Conservation (phyloP, 805 yeast species). For the Osmozyma mogii region DNA sequence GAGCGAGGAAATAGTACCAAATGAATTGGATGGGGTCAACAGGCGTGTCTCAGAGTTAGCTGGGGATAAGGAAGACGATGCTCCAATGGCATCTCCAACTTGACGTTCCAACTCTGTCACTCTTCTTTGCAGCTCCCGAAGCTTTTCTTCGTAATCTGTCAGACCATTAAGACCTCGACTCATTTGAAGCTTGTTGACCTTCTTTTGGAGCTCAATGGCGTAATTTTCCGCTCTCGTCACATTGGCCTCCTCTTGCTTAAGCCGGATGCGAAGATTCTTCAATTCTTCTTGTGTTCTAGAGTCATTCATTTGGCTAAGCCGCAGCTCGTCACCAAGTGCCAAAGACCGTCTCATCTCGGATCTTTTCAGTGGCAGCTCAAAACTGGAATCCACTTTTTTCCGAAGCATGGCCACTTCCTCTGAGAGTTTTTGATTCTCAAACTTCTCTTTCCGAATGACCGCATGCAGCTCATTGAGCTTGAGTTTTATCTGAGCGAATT, state of each 20-base stretch:
- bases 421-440: constrained; percentile 37
- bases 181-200: constrained; percentile 33
- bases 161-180: constrained; percentile 28
- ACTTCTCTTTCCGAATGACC: constrained; percentile 38
- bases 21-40: constrained; percentile 28
- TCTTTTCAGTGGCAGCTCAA: constrained; percentile 13
- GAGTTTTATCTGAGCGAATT: constrained; percentile 40
- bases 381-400: constrained; percentile 21
- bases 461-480: constrained; percentile 48
- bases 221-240: constrained; percentile 44
- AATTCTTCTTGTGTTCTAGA: constrained; percentile 29
- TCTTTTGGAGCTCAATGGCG: constrained; percentile 37
- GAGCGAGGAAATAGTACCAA: constrained; percentile 17
- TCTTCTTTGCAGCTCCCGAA: constrained; percentile 26
- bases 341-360: constrained; percentile 21
- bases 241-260: constrained; percentile 46
- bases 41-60: neutral
- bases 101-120: constrained; percentile 24
- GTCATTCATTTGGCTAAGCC: constrained; percentile 10
- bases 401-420: constrained; percentile 56
- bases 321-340: constrained; percentile 25
- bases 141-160: constrained; percentile 30
- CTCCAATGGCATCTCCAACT: constrained; percentile 17
- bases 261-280: constrained; percentile 37
- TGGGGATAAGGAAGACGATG: constrained; percentile 4